Evolutionary conservation across 306 rosid genomes (phyloP).

Genomic region (Trifolium dubium): DNA sequence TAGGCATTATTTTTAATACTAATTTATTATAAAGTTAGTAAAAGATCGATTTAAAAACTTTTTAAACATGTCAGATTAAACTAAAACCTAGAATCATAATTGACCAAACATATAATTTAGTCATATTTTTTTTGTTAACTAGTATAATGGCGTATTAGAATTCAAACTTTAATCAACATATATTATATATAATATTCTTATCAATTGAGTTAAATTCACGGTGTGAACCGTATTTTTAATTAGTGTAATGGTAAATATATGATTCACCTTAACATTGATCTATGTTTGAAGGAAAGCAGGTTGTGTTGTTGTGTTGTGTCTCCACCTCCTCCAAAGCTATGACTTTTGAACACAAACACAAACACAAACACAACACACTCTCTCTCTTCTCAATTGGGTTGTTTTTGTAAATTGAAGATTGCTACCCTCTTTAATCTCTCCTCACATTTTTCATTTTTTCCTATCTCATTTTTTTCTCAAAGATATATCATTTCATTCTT

Average conservation of each 20-base stretch:
- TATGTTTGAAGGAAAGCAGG: constrained; percentile 49
- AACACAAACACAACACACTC: too few species aligned
- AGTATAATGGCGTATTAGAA: too few species aligned
- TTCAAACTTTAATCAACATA: too few species aligned
- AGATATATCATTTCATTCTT: constrained; percentile 44
- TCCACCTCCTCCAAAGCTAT: constrained; percentile 38
- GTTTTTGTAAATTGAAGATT: constrained; percentile 63
- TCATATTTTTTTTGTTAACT: too few species aligned
- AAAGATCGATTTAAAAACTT: too few species aligned
- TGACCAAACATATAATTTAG: too few species aligned
- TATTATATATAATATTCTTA: too few species aligned
- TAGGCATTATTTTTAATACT: too few species aligned
- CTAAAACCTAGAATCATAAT: too few species aligned
- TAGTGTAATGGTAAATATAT: constrained; percentile 17
- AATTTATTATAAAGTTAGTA: too few species aligned
- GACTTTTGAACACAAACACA: constrained; percentile 60
- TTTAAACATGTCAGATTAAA: too few species aligned
- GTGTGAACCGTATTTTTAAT: not conserved
- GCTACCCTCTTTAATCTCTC: constrained; percentile 58
- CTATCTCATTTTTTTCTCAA: constrained; percentile 26
- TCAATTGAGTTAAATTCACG: too few species aligned
- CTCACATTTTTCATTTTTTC: constrained; percentile 36
- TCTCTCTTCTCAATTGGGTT: constrained; percentile 51
- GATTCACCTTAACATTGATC: constrained; percentile 22
- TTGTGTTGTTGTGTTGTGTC: constrained; percentile 5